Base-by-base conservation (phyloP, 129 eudicot species). In the Lactuca sativa region DNA sequence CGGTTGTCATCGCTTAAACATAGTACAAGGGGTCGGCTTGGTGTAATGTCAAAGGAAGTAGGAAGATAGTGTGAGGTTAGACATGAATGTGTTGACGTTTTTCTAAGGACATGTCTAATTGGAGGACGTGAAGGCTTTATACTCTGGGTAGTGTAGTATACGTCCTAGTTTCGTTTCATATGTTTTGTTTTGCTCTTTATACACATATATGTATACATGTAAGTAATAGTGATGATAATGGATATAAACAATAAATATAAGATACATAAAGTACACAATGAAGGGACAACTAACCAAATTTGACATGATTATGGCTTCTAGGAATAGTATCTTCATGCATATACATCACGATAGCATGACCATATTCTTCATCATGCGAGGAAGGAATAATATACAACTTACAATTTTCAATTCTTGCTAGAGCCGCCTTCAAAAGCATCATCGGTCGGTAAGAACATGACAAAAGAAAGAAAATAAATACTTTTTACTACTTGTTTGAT, bases 371-470 rank as follows among this genome's bases (percentile, higher is more conserved):
- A 6, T 63, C 77, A 25, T 51, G 65, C n/a, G 37, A 4, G 2
- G 90, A 73, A 68, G 95, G 86, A 70, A 69, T 58, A 64, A 88
- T 72, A 81, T 77, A 79, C 44, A 85, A 18, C 63, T 78, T 75
- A 67, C 60, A 58, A 6, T 5, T 47, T 30, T 75, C 82, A 61
- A 59, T 67, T 59, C 66, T 56, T 66, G 63, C 87, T 33, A 64
- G 37, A 73, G 90, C 95, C 80, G 76, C 85, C 95, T 88, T 74
- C 75, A 82, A 72, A 66, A 43, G 15, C 41, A 64, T 60, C 31
- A 51, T n/a, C 32, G 30, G 62, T 25, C 18, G 17, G 54, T 25
- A 37, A 49, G 47, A 52, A 30, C 25, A 67, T 32, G 13, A n/a
- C 15, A 51, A 44, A 31, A 71, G 37, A 17, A 37, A 7, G 9